Conservation (phyloP, 2,329 filamentous ascomycete species). For the Verticillium zaregamsianum region DNA sequence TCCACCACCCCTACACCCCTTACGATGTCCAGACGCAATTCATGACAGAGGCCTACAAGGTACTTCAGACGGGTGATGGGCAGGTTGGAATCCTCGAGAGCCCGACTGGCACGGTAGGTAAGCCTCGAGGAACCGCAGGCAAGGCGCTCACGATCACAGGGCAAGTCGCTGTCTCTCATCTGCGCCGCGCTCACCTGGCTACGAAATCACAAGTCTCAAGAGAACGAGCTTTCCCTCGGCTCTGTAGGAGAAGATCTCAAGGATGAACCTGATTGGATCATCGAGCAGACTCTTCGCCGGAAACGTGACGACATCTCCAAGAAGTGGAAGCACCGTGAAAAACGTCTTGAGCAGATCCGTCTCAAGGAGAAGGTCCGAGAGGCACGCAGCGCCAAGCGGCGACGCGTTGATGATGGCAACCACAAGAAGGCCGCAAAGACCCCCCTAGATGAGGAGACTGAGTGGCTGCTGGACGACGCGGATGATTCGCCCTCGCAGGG, state of each 20-base stretch:
- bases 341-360: slow-evolving; percentile 61
- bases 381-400: slow-evolving; percentile 41
- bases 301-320: slow-evolving; percentile 63
- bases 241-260: slow-evolving; percentile 39
- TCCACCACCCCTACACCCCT: slow-evolving; percentile 82
- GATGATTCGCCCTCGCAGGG: slow-evolving; percentile 44
- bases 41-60: slow-evolving; percentile 78
- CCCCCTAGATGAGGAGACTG: slow-evolving; percentile 53
- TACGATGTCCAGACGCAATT: slow-evolving; percentile 86
- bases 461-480: slow-evolving; percentile 69
- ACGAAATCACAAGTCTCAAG: slow-evolving; percentile 68
- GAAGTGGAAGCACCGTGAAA: slow-evolving; percentile 69
- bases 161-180: slow-evolving; percentile 88
- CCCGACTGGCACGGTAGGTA: slow-evolving; percentile 70
- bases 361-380: slow-evolving; percentile 58
- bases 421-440: slow-evolving; percentile 13
- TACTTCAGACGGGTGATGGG: slow-evolving; percentile 64
- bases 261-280: slow-evolving; percentile 80
- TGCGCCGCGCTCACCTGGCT: slow-evolving; percentile 89
- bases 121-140: neutral
- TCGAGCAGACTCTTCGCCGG: slow-evolving; percentile 69
- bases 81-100: slow-evolving; percentile 89
- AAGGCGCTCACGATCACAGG: slow-evolving; percentile 36
- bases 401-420: slow-evolving; percentile 34
- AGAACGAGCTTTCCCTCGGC: slow-evolving; percentile 49